These are phyloP conservation scores for Saccharata proteae DNA, from an alignment of 2,329 filamentous ascomycete genomes.

Conservation along the genomic window DNA sequence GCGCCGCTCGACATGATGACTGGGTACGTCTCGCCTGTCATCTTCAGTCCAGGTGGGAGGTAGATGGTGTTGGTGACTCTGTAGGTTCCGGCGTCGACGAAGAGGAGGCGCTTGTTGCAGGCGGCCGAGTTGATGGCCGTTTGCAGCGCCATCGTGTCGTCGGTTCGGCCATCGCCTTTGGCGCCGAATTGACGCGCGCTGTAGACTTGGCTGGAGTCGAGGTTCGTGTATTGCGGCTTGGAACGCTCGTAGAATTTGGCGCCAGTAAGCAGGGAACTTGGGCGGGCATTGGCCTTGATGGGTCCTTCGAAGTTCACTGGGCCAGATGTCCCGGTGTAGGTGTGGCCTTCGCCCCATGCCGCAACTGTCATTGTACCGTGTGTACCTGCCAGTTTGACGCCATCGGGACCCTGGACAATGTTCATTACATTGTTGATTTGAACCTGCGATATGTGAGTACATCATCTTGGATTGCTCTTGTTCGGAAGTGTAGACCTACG, in stretches of 20 bases:
- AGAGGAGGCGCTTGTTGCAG: constrained; percentile 40
- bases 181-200: constrained; percentile 36
- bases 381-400: constrained; percentile 16
- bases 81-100: constrained; percentile 47
- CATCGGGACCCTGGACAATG: constrained; percentile 15
- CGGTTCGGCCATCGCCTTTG: constrained; percentile 65
- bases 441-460: constrained; percentile 33
- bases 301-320: constrained; percentile 32
- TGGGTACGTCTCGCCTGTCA: constrained; percentile 76
- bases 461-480: constrained; percentile 55
- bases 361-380: constrained; percentile 12
- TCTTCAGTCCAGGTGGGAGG: constrained; percentile 57
- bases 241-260: constrained; percentile 38
- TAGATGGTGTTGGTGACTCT: constrained; percentile 42
- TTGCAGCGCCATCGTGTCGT: constrained; percentile 74
- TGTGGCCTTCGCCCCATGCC: constrained; percentile 23
- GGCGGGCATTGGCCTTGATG: constrained; percentile 31
- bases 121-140: constrained; percentile 53
- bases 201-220: constrained; percentile 41
- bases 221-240: constrained; percentile 34
- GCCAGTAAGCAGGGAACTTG: constrained; percentile 31
- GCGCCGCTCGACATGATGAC: constrained; percentile 66
- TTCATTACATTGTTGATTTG: constrained; percentile 35
- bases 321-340: constrained; percentile 23
- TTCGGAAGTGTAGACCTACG: too few species aligned